Base-by-base conservation (phyloP, 331 rosid species). In the Phaseolus coccineus region DNA sequence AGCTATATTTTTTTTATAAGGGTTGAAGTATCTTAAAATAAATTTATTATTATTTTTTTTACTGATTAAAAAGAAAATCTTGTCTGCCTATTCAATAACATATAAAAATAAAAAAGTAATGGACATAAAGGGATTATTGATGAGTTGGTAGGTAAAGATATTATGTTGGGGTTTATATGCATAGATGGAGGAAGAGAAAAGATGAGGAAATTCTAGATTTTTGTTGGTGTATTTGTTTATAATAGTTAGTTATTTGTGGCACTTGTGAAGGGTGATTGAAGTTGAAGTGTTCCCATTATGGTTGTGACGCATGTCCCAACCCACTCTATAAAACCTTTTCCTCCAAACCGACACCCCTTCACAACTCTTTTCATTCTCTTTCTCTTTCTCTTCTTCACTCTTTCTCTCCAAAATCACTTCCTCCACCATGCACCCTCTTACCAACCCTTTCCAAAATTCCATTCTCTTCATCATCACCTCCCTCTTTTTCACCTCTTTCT, bases 301-400 rank as follows among this genome's bases (percentile, higher is more conserved):
- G 1, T 44, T 0, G 71, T 69, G 63, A 69, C 77, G 71, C 82
- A 0, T 78, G 82, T 78, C 82, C 77, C 39, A 57, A 78, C 58
- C 61, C 77, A 69, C 82, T 46, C 64, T 80, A 61, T 79, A 79
- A 33, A 80, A 15, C 68, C 56, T 25, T 46, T 61, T 5, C 14
- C 77, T 10, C 14, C 37, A 40, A 46, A 46, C 83, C 77, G 51
- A 14, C 42, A 22, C 50, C 37, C 22, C 13, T 55, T 44, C 4
- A 33, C 51, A 46, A 46, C 13, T 53, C 3, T 65, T 65, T 65
- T 64, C 3, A 65, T n/a, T 39, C 48, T 65, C 71, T 0, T 12
- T 7, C 44, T 67, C 42, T 12, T 13, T 67, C 14, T 33, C 35
- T 62, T 22, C 37, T 15, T 33, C 28, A 16, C 24, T 61, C 35